Base-by-base conservation (phyloP, 1,139 yeast species). In the Nadsonia starkeyi-henricii region DNA sequence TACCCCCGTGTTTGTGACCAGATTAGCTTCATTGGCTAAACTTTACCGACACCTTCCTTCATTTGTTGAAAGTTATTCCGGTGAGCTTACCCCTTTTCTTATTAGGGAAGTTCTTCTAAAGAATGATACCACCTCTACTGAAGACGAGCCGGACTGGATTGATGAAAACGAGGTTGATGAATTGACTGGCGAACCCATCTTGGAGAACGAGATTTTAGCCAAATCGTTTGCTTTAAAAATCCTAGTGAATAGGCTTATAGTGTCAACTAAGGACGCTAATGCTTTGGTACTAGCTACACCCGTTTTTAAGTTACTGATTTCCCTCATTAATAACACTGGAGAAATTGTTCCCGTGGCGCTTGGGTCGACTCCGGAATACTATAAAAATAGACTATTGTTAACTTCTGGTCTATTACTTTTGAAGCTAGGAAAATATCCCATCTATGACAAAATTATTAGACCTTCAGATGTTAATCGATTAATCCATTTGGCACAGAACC, bases 321-420 rank as follows among this genome's bases (percentile, higher is more conserved):
- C 89, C 1, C 67, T 84, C 36, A 76, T 88, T 45, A 77, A 80
- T 2, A 82, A 82, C 60, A 83, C 84, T 45, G 96, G 96, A n/a
- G 96, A 88, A 58, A 73, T 88, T 26, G 76, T 81, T 2, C 70
- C 74, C 26, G 71, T 71, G 23, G 69, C 69, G 44, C 39, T 12
- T 12, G 39, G 39, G 15, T 63, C 68, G 15, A 83, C 95, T 0
- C 95, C 95, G 7, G 67, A 64, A 39, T 63, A 65, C 28, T 79
- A 69, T 57, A 81, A 80, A 56, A 72, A 79, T 53, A 75, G 78
- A 53, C 64, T 88, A 43, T 72, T 95, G 54, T 67, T 84, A 9
- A 71, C 69, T 26, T 91, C 95, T 1, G 95, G 95, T 0, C 59
- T 75, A 43, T 72, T 72, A 55, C 59, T 88, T 8, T 62, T 88